Evolutionary conservation across 2,329 filamentous ascomycete species (phyloP).

Genomic region (Curvularia sp.): DNA sequence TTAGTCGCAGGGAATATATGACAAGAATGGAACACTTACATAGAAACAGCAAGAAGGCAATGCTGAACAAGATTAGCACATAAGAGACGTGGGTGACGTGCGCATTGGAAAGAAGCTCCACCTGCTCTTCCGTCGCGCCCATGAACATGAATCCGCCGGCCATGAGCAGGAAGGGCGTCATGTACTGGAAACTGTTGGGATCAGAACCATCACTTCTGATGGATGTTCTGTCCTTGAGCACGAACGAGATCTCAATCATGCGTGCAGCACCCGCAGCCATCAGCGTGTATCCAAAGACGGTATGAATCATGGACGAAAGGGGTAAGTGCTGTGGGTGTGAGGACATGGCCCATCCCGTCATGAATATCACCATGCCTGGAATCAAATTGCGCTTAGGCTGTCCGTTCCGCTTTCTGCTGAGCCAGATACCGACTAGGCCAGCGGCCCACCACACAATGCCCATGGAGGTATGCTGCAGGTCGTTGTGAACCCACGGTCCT

Average conservation of each 20-base stretch:
- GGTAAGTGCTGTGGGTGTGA: conserved; percentile 84
- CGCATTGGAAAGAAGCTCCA: conserved; percentile 75
- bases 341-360: conserved; percentile 97
- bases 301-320: conserved; percentile 86
- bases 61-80: conserved; percentile 86
- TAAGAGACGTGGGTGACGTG: conserved; percentile 90
- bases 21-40: conserved; percentile 58
- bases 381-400: conserved; percentile 91
- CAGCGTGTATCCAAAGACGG: conserved; percentile 90
- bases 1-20: conserved; percentile 18
- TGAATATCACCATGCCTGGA: conserved; percentile 84
- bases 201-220: conserved; percentile 66
- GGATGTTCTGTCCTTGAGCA: conserved; percentile 75
- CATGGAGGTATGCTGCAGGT: conserved; percentile 99
- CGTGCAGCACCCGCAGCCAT: conserved; percentile 87
- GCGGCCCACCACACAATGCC: conserved; percentile 99
- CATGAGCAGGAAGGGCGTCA: conserved; percentile 78
- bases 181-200: conserved; percentile 74
- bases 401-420: conserved; percentile 83
- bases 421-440: conserved; percentile 88
- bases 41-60: conserved; percentile 89
- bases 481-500: conserved; percentile 84
- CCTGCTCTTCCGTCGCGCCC: conserved; percentile 96
- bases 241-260: conserved; percentile 89
- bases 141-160: conserved; percentile 96